phyloP scores from a whole-genome alignment of 2,329 filamentous ascomycete species.

The Talaromyces islandicus region DNA sequence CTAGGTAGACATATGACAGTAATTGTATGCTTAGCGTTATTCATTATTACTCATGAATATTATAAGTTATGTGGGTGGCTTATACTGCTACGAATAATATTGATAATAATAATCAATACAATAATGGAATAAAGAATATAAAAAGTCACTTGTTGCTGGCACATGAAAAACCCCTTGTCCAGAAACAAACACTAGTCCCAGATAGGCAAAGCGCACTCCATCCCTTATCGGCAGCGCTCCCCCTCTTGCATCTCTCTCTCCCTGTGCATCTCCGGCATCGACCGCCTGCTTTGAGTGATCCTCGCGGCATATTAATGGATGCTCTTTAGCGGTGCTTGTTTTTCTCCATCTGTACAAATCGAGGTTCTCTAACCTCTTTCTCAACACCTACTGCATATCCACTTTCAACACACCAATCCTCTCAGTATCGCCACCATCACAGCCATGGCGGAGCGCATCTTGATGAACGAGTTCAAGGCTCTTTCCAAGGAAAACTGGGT shows the following conservation, averaged over 20 bases:
- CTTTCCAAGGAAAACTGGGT: constrained; percentile 91
- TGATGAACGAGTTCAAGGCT: constrained; percentile 81
- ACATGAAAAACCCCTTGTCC: not conserved
- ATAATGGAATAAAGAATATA: not conserved
- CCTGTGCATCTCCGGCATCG: not conserved
- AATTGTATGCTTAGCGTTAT: too few species aligned
- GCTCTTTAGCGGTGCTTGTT: not conserved
- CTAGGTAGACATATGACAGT: too few species aligned
- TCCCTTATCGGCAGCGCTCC: not conserved
- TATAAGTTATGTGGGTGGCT: too few species aligned
- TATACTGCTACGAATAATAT: too few species aligned
- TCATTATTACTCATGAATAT: too few species aligned
- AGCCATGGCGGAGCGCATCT: constrained; percentile 59
- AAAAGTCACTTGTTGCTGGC: not conserved
- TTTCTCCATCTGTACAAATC: not conserved
- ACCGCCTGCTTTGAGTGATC: not conserved
- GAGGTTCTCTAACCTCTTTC: not conserved
- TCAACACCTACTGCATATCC: not conserved
- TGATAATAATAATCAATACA: too few species aligned
- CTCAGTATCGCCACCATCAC: not conserved
- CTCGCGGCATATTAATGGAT: not conserved
- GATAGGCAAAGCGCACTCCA: not conserved
- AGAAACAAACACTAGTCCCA: not conserved
- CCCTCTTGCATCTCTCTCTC: too few species aligned
- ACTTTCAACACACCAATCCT: not conserved